Evolutionary conservation across 2,329 filamentous ascomycete genomes (phyloP).

Genomic region (Blastomyces silverae): DNA sequence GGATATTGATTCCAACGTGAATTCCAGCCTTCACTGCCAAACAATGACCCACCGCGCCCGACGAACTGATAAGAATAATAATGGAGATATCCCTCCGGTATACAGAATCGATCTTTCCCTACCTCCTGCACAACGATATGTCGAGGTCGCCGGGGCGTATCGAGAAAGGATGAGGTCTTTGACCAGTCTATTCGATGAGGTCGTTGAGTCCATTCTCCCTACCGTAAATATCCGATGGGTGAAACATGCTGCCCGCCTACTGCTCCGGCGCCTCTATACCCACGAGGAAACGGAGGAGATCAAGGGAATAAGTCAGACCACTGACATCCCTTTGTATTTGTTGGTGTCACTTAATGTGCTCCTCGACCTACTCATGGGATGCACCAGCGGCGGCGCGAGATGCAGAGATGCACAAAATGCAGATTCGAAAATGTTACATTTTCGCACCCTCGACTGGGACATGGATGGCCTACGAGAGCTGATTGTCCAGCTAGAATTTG

Average conservation of each 20-base stretch:
- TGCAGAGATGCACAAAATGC: slow-evolving; percentile 18
- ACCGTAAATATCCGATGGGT: slow-evolving; percentile 26
- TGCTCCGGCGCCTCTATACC: slow-evolving; percentile 48
- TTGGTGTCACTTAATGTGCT: slow-evolving; percentile 58
- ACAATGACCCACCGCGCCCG: background rate
- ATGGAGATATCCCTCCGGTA: slow-evolving; percentile 28
- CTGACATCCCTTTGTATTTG: slow-evolving; percentile 52
- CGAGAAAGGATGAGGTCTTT: slow-evolving; percentile 41
- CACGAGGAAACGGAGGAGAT: slow-evolving; percentile 56
- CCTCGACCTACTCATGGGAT: slow-evolving; percentile 58
- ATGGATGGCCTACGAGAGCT: slow-evolving; percentile 48
- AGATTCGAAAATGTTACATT: slow-evolving; percentile 33
- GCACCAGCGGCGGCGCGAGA: slow-evolving; percentile 51
- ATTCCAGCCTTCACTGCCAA: background rate
- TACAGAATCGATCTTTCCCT: slow-evolving; percentile 51
- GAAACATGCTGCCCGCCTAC: slow-evolving; percentile 39
- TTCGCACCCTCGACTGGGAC: slow-evolving; percentile 48
- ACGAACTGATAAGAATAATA: background rate
- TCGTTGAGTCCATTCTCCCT: slow-evolving; percentile 36
- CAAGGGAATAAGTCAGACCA: slow-evolving; percentile 48
- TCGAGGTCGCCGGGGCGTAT: slow-evolving; percentile 44
- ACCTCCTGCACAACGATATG: slow-evolving; percentile 49
- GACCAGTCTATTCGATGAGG: slow-evolving; percentile 46
- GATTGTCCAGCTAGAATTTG: slow-evolving; percentile 49
- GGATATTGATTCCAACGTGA: background rate